phyloP scores from a whole-genome alignment of 1,284 basidiomycete genomes.

The Moesziomyces sp. region DNA sequence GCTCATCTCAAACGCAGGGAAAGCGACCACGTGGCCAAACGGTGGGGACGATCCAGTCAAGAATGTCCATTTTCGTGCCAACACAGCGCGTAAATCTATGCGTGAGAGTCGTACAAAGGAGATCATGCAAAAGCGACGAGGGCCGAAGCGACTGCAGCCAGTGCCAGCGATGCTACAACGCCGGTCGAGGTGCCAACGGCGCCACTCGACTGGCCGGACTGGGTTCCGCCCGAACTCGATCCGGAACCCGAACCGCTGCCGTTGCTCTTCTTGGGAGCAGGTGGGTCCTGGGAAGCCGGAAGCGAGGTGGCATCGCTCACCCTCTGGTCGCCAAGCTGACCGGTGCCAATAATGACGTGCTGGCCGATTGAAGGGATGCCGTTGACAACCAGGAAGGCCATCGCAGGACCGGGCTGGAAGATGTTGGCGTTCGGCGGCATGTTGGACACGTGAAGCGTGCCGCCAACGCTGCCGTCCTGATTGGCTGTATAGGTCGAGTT shows the following conservation, averaged over 20 bases:
- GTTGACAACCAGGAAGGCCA: conserved; percentile 77
- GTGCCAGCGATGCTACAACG: not conserved
- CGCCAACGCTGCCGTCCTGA: conserved; percentile 76
- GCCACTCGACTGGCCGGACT: conserved; percentile 7
- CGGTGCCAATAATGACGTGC: conserved; percentile 70
- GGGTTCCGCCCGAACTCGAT: conserved; percentile 4
- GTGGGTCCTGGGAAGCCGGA: conserved; percentile 35
- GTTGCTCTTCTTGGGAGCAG: conserved; percentile 16
- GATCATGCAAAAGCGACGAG: not conserved
- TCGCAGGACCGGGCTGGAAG: conserved; percentile 84
- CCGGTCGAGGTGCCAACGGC: conserved; percentile 1
- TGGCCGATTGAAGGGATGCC: conserved; percentile 76
- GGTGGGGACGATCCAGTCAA: not conserved
- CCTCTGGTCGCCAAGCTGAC: conserved; percentile 44
- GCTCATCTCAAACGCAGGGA: too few species aligned
- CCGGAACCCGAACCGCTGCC: conserved; percentile 7
- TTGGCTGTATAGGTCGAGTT: conserved; percentile 84
- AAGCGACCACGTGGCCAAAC: too few species aligned
- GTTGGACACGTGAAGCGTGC: conserved; percentile 76
- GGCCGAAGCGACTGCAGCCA: not conserved
- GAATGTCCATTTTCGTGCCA: not conserved
- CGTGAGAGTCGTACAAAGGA: not conserved
- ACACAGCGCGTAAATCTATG: not conserved
- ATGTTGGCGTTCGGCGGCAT: conserved; percentile 66
- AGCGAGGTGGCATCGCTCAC: conserved; percentile 20